Base-by-base conservation (phyloP, 306 rosid genomes). In the Fragaria iinumae region DNA sequence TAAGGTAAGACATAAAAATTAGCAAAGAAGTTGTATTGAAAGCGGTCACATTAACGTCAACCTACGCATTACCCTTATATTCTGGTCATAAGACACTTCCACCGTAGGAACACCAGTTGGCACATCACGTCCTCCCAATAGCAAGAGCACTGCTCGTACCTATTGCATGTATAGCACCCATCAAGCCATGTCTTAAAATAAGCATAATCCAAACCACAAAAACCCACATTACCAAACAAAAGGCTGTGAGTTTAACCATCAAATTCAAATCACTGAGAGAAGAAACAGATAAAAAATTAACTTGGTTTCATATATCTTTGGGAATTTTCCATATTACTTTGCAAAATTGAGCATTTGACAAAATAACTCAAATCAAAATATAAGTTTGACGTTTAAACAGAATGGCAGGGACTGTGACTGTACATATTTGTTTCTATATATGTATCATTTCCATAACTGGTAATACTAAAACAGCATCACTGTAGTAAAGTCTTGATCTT, bases 121-220 rank as follows among this genome's bases (percentile, higher is more conserved):
- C 76, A 83, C 66, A 83, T 88, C 90, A 29, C 89, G 87, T 48
- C 96, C 96, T 74, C 96, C 98, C 84, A 94, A 83, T 66, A 94
- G 92, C 79, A 94, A 82, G 72, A 94, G 89, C 85, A 94, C 98
- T 1, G 98, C 97, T 83, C 90, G 98, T 76, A 92, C 98, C 98
- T 94, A 84, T 81, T 48, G 78, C 41, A 43, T 43, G 45, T 43
- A 60, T 53, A 78, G 59, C 84, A 73, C 59, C 71, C 56, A 34
- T 17, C 32, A 2, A 72, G 34, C 14, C n/a, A 3, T 53, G 75
- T 81, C 79, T 67, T 50, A 76, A 72, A 62, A 69, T 55, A 44
- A 60, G 63, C 29, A 49, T 20, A 73, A 41, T 75, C 70, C 66
- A 71, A 70, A 29, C 65, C 39, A 65, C 17, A 9, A 48, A 69